Conservation (phyloP, 768 basidiomycete genomes). For the Naganishia kalamii region DNA sequence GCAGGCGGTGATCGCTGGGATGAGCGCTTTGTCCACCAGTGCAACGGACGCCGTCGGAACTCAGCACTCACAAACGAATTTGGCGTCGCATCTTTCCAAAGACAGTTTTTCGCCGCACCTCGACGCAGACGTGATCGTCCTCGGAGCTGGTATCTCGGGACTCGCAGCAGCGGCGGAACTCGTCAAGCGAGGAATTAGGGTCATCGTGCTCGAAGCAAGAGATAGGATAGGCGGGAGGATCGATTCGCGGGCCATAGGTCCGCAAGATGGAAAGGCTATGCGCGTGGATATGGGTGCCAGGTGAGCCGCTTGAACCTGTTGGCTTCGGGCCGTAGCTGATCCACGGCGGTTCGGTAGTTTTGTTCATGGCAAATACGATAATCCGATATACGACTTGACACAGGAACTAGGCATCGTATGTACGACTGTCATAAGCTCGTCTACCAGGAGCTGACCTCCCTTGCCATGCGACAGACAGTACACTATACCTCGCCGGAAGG, state of each 20-base stretch:
- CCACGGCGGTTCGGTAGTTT: background rate
- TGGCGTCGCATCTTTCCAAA: background rate
- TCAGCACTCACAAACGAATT: background rate
- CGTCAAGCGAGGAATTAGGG: slow-evolving; percentile 29
- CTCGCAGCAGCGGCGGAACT: slow-evolving; percentile 33
- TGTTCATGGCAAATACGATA: slow-evolving; percentile 21
- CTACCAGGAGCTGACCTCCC: background rate
- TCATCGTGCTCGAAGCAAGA: slow-evolving; percentile 42
- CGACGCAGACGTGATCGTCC: slow-evolving; percentile 9
- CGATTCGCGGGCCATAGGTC: background rate
- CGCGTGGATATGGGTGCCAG: slow-evolving; percentile 19
- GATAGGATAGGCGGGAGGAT: slow-evolving; percentile 38
- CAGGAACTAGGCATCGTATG: slow-evolving; percentile 19
- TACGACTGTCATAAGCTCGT: background rate
- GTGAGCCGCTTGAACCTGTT: background rate
- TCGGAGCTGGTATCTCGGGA: slow-evolving; percentile 19
- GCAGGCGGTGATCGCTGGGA: background rate
- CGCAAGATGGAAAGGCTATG: background rate
- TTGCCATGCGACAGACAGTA: background rate
- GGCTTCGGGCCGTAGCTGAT: too few species aligned
- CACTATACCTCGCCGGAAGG: slow-evolving; percentile 4
- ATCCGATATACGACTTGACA: slow-evolving; percentile 23
- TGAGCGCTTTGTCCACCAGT: background rate
- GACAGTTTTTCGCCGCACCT: background rate
- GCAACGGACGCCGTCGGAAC: background rate